These are phyloP conservation scores for Sporobolomyces phaffii DNA, from an alignment of 768 basidiomycete species.

Conservation along the genomic window DNA sequence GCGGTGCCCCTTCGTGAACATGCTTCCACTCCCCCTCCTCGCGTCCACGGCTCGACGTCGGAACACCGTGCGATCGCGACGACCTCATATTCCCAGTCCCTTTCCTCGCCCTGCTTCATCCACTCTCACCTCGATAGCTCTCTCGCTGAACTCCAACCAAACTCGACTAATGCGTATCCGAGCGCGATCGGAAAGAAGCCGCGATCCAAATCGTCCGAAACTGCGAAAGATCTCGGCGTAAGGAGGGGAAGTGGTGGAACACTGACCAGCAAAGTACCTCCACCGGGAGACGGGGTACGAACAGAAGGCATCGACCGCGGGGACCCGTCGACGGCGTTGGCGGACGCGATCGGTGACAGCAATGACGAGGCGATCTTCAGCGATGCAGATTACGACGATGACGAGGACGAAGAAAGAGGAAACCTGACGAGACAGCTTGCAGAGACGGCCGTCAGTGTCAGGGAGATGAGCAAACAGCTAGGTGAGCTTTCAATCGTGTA, in stretches of 20 bases:
- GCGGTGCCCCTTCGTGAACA: neutral
- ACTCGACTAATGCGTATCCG: neutral
- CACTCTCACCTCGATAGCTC: conserved; percentile 38
- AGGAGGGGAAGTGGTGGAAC: neutral
- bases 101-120: conserved; percentile 30
- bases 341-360: neutral
- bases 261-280: neutral
- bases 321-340: neutral
- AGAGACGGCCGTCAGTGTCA: conserved; percentile 91
- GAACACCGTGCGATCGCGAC: conserved; percentile 4
- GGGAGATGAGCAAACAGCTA: conserved; percentile 98
- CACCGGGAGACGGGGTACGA: neutral
- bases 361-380: neutral
- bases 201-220: conserved; percentile 3
- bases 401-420: conserved; percentile 55
- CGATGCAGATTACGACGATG: conserved; percentile 49
- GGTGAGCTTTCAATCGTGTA: conserved; percentile 52
- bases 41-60: conserved; percentile 17
- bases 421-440: conserved; percentile 88
- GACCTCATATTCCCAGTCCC: conserved; percentile 10
- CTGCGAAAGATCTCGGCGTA: neutral
- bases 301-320: neutral
- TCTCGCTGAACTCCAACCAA: conserved; percentile 11
- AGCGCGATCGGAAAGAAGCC: neutral
- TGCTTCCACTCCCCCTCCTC: conserved; percentile 19